These are phyloP conservation scores for Ottelia alismoides DNA, from an alignment of 106 monocot species.

Conservation along the genomic window DNA sequence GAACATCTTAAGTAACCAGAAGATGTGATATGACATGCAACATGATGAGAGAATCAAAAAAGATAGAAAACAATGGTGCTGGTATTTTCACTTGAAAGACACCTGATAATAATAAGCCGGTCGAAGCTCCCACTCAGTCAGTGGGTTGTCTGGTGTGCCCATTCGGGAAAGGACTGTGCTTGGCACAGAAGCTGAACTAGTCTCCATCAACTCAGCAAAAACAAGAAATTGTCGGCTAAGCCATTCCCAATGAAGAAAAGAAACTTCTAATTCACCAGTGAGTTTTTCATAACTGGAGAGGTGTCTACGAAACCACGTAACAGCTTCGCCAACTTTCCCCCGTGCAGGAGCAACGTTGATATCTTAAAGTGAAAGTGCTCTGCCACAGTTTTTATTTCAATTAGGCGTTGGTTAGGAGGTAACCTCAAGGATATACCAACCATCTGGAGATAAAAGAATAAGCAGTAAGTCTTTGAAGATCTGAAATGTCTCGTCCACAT, in stretches of 20 bases:
- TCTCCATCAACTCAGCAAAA: constrained; percentile 85
- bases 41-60: no score
- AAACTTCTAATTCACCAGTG: constrained; percentile 45
- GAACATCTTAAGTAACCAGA: no score
- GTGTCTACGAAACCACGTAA: constrained; percentile 78
- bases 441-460: no score
- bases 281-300: constrained; percentile 36
- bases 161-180: constrained; percentile 27
- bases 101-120: constrained; percentile 97
- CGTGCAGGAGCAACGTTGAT: constrained; percentile 78
- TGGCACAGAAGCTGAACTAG: constrained; percentile 40
- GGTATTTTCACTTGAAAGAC: neutral
- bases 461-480: no score
- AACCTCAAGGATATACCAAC: constrained; percentile 51
- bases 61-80: neutral
- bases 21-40: no score
- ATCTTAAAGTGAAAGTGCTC: constrained; percentile 87
- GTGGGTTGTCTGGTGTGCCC: constrained; percentile 39
- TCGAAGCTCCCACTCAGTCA: constrained; percentile 90
- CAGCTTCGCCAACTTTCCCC: constrained; percentile 69
- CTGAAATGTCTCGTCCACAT: no score
- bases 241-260: constrained; percentile 96
- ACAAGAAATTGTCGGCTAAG: constrained; percentile 74
- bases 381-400: constrained; percentile 83
- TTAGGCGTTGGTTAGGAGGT: constrained; percentile 66